Percentiles rank a stretch among this genome's conserved stretches.
Conservation (phyloP, 2,329 filamentous ascomycete genomes). For the Monilinia vaccinii-corymbosi region DNA sequence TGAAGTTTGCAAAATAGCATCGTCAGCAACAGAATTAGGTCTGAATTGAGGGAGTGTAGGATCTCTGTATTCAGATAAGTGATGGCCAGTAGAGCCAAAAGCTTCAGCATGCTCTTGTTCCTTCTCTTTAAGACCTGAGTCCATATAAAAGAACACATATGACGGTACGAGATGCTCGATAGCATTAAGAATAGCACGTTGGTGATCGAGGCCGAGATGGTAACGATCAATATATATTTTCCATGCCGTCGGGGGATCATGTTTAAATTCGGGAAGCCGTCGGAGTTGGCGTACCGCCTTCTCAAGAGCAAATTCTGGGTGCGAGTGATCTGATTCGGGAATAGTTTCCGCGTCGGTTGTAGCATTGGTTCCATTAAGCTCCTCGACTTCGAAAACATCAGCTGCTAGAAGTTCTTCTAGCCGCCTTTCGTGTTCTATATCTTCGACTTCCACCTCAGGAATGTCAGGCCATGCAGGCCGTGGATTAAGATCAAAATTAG, state of each 20-base stretch:
- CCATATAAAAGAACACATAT: background rate
- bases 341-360: background rate
- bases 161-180: background rate
- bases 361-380: constrained; percentile 23
- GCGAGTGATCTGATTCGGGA: background rate
- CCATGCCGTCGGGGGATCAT: constrained; percentile 1
- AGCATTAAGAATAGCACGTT: background rate
- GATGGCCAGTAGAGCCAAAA: background rate
- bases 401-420: constrained; percentile 24
- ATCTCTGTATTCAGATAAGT: constrained; percentile 32
- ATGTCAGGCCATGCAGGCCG: constrained; percentile 15
- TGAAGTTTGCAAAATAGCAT: background rate
- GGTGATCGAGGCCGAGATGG: background rate
- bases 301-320: background rate
- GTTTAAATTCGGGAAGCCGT: background rate
- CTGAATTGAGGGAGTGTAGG: constrained; percentile 61
- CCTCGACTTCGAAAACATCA: constrained; percentile 23
- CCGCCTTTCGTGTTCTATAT: constrained; percentile 22
- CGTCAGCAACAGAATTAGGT: constrained; percentile 37
- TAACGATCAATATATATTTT: background rate
- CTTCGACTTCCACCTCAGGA: constrained; percentile 24
- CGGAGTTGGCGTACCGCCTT: background rate
- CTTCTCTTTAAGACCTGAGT: background rate
- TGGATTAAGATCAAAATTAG: background rate
- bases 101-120: background rate